phyloP scores from a whole-genome alignment of 2,329 filamentous ascomycete species.

The Escovopsis sp. region DNA sequence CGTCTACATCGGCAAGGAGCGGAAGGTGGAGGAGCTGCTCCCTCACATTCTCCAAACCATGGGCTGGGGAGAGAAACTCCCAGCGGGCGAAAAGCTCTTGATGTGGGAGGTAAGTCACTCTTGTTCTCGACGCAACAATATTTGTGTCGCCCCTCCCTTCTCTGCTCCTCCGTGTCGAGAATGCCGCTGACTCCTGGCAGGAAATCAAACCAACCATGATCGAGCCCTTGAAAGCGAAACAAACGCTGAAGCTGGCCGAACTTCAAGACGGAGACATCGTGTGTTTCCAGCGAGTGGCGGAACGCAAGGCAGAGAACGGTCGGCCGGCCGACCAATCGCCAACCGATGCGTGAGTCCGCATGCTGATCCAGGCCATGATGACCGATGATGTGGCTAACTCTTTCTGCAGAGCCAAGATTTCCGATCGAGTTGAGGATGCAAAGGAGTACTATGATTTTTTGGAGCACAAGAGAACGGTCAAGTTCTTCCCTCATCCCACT shows the following conservation, averaged over 20 bases:
- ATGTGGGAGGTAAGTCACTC: constrained; percentile 54
- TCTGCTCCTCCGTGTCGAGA: neutral
- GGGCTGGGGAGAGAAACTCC: constrained; percentile 67
- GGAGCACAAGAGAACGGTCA: constrained; percentile 65
- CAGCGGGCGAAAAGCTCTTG: constrained; percentile 43
- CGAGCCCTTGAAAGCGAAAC: constrained; percentile 81
- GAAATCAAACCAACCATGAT: constrained; percentile 99
- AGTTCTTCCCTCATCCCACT: constrained; percentile 55
- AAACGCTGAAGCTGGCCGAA: constrained; percentile 78
- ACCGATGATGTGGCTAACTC: neutral
- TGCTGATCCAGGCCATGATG: neutral
- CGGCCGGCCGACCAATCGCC: constrained; percentile 14
- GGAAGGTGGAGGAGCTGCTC: constrained; percentile 74
- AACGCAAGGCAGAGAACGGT: constrained; percentile 26
- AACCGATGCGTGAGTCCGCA: constrained; percentile 17
- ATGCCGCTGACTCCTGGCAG: constrained; percentile 17
- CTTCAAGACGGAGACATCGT: constrained; percentile 96
- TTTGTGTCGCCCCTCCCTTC: neutral
- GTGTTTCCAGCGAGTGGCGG: constrained; percentile 64
- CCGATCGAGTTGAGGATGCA: constrained; percentile 52
- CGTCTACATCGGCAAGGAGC: constrained; percentile 74
- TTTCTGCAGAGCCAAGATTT: constrained; percentile 10
- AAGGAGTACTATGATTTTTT: constrained; percentile 89
- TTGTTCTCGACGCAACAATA: neutral
- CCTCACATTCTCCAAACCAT: constrained; percentile 67